These are phyloP conservation scores for Talaromyces piceae DNA, from an alignment of 2,329 filamentous ascomycete species.

Conservation along the genomic window DNA sequence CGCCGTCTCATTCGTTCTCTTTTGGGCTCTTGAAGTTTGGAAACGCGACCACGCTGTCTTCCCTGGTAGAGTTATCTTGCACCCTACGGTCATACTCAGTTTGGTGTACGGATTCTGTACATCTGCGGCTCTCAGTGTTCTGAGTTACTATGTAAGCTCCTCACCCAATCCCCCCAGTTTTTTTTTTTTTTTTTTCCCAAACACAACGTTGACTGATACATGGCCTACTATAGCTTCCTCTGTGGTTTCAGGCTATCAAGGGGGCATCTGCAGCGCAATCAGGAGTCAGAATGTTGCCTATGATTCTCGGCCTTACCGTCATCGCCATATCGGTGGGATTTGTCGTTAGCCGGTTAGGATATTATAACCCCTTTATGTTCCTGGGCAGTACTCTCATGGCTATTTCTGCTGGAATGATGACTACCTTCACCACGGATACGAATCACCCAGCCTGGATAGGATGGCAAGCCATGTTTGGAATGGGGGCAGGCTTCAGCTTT, in stretches of 20 bases:
- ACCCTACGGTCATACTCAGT: neutral
- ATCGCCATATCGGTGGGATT: neutral
- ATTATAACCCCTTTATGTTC: neutral
- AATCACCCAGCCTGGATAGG: neutral
- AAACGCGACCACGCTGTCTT: neutral
- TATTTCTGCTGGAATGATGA: neutral
- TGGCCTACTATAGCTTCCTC: neutral
- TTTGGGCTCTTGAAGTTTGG: slow-evolving; percentile 17
- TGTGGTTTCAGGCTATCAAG: neutral
- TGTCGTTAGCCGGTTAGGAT: neutral
- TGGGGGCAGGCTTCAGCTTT: neutral
- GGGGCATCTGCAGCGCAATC: neutral
- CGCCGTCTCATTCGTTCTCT: slow-evolving; percentile 14
- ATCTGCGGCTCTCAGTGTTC: neutral
- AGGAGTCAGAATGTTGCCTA: neutral
- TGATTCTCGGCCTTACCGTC: neutral
- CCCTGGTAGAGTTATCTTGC: neutral
- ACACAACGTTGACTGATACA: neutral
- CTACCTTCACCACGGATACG: neutral
- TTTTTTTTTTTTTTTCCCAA: no score
- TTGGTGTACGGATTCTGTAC: neutral
- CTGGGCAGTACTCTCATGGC: neutral
- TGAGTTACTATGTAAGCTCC: neutral
- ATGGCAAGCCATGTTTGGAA: neutral
- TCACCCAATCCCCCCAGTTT: neutral